Evolutionary conservation across 768 basidiomycete genomes (phyloP), one percentile per base, ranked within the genome.

Genomic region (Lentinula aciculospora): DNA sequence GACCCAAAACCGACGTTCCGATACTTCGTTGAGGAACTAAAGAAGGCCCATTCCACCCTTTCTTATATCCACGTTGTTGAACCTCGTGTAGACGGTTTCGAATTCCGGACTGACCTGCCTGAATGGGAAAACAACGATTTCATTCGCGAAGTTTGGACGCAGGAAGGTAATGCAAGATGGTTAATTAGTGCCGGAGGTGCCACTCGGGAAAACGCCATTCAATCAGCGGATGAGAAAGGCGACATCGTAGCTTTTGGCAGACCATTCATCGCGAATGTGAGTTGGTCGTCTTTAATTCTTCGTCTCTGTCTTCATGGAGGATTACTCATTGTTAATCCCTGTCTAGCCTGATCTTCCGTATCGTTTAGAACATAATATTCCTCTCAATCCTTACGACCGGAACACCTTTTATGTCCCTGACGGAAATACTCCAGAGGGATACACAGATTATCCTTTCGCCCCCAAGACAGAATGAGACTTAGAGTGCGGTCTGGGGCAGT

Each of bases 41-140:
- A 63, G n/a, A 60, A 66, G 42, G 69, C 70, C 21, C 58, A 63
- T 40, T 63, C 67, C 27, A 59, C 67, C 8, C 65, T 81, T 32
- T 78, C 77, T 3, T 81, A 81, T 65, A 60, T 81, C 5, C 78
- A 81, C 61, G 64, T 74, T 34, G 65, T 70, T 36, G 75, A 79
- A 61, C 66, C 76, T 9, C 64, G 66, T 13, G 32, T 67, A 15
- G 28, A 21, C 17, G 67, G 64, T 5, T 31, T 39, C 21, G 39
- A 48, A 29, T 0, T 56, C 17, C 15, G 53, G 10, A 29, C 32
- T 8, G 44, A 32, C 37, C n/a, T 50, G 7, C 51, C 44, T 17
- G 58, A 31, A 19, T 45, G 48, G 1, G 62, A 67, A 29, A 50
- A 9, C 7, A 64, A 67, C 28, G 62, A 65, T 27, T 64, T 66